Conservation (phyloP, 805 yeast genomes). For the Wickerhamomyces strasburgensis region DNA sequence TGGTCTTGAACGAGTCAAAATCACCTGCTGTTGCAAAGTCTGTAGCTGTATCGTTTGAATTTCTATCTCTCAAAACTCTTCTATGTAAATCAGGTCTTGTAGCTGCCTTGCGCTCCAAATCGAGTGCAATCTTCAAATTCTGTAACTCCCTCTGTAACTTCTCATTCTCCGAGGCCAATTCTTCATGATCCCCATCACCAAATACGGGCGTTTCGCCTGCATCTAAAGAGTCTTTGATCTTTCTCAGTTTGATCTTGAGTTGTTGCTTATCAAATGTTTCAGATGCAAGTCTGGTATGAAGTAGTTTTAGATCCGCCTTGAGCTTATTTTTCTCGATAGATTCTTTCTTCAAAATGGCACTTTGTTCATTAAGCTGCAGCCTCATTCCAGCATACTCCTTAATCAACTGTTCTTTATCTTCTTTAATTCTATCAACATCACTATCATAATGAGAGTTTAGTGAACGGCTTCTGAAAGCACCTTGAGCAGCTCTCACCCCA, state of each 20-base stretch:
- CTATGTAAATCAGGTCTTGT: conserved; percentile 47
- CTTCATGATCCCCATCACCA: conserved; percentile 22
- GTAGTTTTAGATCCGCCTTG: conserved; percentile 50
- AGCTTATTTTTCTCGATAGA: conserved; percentile 38
- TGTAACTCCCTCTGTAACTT: conserved; percentile 40
- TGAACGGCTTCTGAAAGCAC: conserved; percentile 22
- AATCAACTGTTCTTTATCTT: conserved; percentile 23
- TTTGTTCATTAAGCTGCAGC: conserved; percentile 46
- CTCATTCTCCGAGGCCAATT: conserved; percentile 21
- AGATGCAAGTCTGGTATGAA: conserved; percentile 63
- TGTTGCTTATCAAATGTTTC: conserved; percentile 55
- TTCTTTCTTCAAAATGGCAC: conserved; percentile 45
- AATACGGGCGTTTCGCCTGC: conserved; percentile 19
- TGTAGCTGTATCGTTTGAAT: conserved; percentile 19
- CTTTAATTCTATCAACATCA: conserved; percentile 20
- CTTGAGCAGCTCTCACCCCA: conserved; percentile 21
- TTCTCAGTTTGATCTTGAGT: conserved; percentile 37
- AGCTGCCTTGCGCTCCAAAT: conserved; percentile 47
- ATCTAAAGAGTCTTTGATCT: conserved; percentile 20
- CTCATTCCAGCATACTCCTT: conserved; percentile 44
- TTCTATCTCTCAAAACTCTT: conserved; percentile 26
- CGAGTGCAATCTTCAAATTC: conserved; percentile 41
- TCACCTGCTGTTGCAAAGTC: conserved; percentile 21
- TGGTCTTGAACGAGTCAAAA: conserved; percentile 32
- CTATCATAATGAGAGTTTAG: conserved; percentile 16